phyloP scores from a whole-genome alignment of 352 stramenopile species.

The Elongisporangium senticosum region DNA sequence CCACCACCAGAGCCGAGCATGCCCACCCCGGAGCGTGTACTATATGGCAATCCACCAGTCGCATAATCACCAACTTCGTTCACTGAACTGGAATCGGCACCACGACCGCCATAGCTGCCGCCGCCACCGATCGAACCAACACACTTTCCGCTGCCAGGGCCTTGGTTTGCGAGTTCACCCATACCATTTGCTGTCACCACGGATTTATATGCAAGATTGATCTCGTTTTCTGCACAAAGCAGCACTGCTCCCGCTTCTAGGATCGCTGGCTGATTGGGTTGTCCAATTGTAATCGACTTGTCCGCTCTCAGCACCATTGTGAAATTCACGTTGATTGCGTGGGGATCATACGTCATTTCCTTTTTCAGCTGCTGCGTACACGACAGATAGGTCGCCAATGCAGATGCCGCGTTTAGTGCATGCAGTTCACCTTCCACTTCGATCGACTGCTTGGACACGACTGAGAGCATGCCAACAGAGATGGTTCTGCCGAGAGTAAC shows the following conservation, averaged over 20 bases:
- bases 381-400: conserved; percentile 38
- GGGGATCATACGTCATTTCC: conserved; percentile 8
- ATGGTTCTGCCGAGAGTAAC: conserved; percentile 46
- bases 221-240: conserved; percentile 43
- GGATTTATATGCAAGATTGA: conserved; percentile 36
- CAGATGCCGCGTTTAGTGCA: conserved; percentile 28
- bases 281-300: conserved; percentile 49
- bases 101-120: conserved; percentile 61
- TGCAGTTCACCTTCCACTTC: conserved; percentile 41
- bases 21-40: conserved; percentile 52
- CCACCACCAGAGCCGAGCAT: conserved; percentile 70
- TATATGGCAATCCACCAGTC: conserved; percentile 58
- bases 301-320: conserved; percentile 49
- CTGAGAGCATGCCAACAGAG: conserved; percentile 37
- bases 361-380: conserved; percentile 39
- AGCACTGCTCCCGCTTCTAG: conserved; percentile 56
- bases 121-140: conserved; percentile 53
- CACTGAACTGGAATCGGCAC: conserved; percentile 61
- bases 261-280: conserved; percentile 16
- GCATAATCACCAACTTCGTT: conserved; percentile 50
- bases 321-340: conserved; percentile 37
- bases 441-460: conserved; percentile 47
- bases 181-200: conserved; percentile 54
- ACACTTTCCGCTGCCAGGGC: conserved; percentile 51
- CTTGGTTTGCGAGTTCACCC: conserved; percentile 60